Evolutionary conservation across 352 stramenopile genomes (phyloP), one percentile per base, ranked within the genome.

Genomic region (Phytophthora boehmeriae): DNA sequence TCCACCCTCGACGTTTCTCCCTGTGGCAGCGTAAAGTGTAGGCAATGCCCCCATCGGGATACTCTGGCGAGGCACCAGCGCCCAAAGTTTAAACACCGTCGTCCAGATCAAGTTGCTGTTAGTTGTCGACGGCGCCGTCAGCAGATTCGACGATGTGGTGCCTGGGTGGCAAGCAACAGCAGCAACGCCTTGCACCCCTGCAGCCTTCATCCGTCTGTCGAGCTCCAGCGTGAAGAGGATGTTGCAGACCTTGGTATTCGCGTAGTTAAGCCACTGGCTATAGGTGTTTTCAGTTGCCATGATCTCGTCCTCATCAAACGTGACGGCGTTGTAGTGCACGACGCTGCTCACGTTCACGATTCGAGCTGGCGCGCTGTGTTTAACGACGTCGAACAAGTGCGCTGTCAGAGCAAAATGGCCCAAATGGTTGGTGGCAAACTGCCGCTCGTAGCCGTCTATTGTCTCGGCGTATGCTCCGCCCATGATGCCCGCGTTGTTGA

Each of bases 341-440:
- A 71, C 47, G 23, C 76, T 87, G 62, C 75, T 83, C 16, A 84
- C 66, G 41, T 66, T 71, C 4, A 87, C 71, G 30, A 89, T 62
- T 2, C 75, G 72, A n/a, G 79, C 51, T 2, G 61, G 51, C 0
- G 60, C 23, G 19, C 64, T 55, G 6, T 43, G 8, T 44, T 76
- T 74, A 16, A 89, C 54, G 2, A 80, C 8, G 4, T 67, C 61
- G 13, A 89, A 75, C 1, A 89, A 56, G 22, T 70, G 59, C 4
- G 59, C 52, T 1, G 83, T 89, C 10, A 90, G 45, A 1, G 65
- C 53, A 25, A 92, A 88, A 59, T 89, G 74, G 13, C 74, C 78
- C 34, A 92, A 36, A 51, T 90, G 73, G 64, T 92, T 92, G 28
- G 77, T 83, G 8, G 63, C 78, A 59, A 92, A 89, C 44, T 92